These are phyloP conservation scores for Cyclotella cryptica DNA, from an alignment of 108 stramenopile species.

Conservation along the genomic window DNA sequence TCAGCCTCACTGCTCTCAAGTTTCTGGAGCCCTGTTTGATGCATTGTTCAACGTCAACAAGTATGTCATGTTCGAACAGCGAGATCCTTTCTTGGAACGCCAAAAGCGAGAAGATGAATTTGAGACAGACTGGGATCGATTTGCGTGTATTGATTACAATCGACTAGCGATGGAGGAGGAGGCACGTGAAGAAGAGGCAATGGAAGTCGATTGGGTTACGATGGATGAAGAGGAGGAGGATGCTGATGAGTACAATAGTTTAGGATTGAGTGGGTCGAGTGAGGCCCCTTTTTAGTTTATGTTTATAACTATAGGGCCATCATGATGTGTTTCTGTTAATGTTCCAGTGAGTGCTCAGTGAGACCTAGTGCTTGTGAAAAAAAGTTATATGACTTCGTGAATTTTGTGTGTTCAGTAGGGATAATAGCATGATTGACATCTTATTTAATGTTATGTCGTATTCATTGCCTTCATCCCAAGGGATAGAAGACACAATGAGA, in stretches of 20 bases:
- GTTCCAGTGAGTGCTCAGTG: too few species aligned
- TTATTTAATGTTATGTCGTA: neutral
- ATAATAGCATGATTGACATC: too few species aligned
- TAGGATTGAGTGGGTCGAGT: conserved; percentile 59
- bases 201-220: conserved; percentile 91
- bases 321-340: too few species aligned
- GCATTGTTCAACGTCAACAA: conserved; percentile 98
- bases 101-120: conserved; percentile 95
- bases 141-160: conserved; percentile 95
- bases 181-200: conserved; percentile 82
- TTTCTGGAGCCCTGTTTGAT: conserved; percentile 96
- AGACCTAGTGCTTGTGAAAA: too few species aligned
- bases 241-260: conserved; percentile 52
- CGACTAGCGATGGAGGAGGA: conserved; percentile 96
- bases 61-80: conserved; percentile 95
- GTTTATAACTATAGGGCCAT: too few species aligned
- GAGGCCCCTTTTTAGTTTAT: conserved; percentile 54
- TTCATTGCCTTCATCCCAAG: neutral
- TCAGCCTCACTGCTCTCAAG: conserved; percentile 84
- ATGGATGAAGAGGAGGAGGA: conserved; percentile 87
- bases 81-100: conserved; percentile 94
- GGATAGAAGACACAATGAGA: neutral
- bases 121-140: conserved; percentile 98
- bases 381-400: too few species aligned
- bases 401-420: too few species aligned